Evolutionary conservation across 805 yeast genomes (phyloP).

Genomic region (Brettanomyces nanus): DNA sequence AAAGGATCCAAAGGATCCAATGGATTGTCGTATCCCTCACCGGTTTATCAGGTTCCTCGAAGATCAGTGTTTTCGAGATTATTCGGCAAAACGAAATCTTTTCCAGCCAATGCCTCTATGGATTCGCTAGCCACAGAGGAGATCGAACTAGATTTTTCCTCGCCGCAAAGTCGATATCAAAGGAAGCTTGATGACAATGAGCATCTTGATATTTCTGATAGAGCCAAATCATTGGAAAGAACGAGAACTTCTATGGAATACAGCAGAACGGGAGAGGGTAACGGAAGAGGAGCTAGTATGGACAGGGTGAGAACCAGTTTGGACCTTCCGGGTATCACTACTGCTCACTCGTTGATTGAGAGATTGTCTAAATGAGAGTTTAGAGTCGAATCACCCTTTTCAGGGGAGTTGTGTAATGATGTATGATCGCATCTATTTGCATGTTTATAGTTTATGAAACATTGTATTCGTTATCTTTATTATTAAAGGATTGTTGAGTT

Average conservation of each 20-base stretch:
- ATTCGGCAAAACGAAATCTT: conserved; percentile 23
- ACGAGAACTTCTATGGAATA: conserved; percentile 14
- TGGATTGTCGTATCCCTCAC: not conserved
- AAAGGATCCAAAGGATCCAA: not conserved
- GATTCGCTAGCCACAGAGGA: conserved; percentile 39
- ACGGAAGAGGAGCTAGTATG: conserved; percentile 15
- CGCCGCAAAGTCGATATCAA: not conserved
- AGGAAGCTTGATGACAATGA: conserved; percentile 3
- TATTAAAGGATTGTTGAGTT: too few species aligned
- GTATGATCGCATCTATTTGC: too few species aligned
- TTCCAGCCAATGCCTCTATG: conserved; percentile 27
- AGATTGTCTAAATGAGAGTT: conserved; percentile 15
- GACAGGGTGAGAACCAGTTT: conserved; percentile 29
- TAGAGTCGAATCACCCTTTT: too few species aligned
- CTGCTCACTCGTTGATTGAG: conserved; percentile 27
- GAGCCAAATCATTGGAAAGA: conserved; percentile 15
- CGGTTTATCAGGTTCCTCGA: not conserved
- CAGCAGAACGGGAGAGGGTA: conserved; percentile 11
- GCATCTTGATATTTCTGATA: not conserved
- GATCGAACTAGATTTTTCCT: conserved; percentile 36
- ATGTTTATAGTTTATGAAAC: too few species aligned
- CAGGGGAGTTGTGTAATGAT: too few species aligned
- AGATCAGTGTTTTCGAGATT: conserved; percentile 32
- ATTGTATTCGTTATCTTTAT: too few species aligned
- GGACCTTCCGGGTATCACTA: conserved; percentile 30